Evolutionary conservation across 768 basidiomycete genomes (phyloP), one percentile per base, ranked within the genome.

Genomic region (Rhodotorula kratochvilovae): DNA sequence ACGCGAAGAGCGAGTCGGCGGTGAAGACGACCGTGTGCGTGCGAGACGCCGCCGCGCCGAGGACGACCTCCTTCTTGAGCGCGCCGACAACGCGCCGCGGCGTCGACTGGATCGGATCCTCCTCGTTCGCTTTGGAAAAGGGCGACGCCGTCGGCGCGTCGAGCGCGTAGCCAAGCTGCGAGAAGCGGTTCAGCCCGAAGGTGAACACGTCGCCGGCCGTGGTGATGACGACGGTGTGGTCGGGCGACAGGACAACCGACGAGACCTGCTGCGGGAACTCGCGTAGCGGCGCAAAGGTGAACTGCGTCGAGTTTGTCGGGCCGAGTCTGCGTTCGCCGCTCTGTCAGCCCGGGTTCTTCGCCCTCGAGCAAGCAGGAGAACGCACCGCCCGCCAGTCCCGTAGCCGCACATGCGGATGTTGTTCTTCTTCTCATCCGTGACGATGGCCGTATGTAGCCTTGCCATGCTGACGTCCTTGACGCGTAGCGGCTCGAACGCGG

Each of bases 321-420:
- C 91, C 93, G 25, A 93, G 84, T 27, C 90, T 90, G 75, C 2
- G 39, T n/a, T 25, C 66, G 55, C 46, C 13, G 17, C 15, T 29
- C 29, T 15, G 53, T 33, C 15, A 29, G 53, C 27, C 45, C 45
- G 45, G 16, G 7, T 46, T 1, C 17, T 5, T 23, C 1, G 48
- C 7, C 23, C 10, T 11, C 23, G 25, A 25, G 25, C 23, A 13
- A 50, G 25, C 7, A 3, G 5, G 35, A 23, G 23, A 17, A 79
- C 85, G 63, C 79, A 88, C 88, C 92, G 86, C 65, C 92, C 92
- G 19, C 89, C 89, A 61, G 87, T 88, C 2, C 91, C 92, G 77
- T 93, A 94, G 6, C 96, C 94, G 76, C 93, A 97, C 12, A 92
- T 77, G 36, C 88, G 87, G 23, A 97, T 77, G 76, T 95, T 96